A percentile compares a stretch with the other conserved stretches of the same genome.
These are phyloP conservation scores for Clarireedia monteithiana DNA, from an alignment of 2,329 filamentous ascomycete genomes.

Conservation along the genomic window DNA sequence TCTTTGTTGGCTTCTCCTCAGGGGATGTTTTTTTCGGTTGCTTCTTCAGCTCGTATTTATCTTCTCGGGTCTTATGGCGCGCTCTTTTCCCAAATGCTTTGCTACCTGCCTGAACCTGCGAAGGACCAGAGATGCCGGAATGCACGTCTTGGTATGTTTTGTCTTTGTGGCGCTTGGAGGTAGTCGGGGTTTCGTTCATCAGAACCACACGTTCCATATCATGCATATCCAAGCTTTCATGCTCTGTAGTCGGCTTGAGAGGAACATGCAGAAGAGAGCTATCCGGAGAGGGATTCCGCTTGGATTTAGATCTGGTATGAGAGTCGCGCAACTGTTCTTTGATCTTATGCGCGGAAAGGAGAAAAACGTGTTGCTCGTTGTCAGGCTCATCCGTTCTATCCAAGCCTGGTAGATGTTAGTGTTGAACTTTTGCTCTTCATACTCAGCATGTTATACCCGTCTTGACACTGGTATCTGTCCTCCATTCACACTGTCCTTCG, in stretches of 20 bases:
- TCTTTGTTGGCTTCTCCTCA: slow-evolving; percentile 16
- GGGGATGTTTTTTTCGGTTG: slow-evolving; percentile 19
- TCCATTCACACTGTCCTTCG: slow-evolving; percentile 3
- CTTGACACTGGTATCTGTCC: background rate
- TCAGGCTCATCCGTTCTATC: too few relatives aligned
- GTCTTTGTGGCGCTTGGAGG: slow-evolving; percentile 10
- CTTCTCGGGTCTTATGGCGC: slow-evolving; percentile 47
- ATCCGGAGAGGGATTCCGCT: slow-evolving; percentile 16
- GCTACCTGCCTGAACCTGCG: background rate
- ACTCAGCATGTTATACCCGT: background rate
- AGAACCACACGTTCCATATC: background rate
- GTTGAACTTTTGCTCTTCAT: too few relatives aligned
- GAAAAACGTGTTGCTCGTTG: too few relatives aligned
- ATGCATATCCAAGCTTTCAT: background rate
- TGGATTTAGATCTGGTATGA: background rate
- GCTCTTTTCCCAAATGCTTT: slow-evolving; percentile 37
- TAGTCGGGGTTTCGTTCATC: background rate
- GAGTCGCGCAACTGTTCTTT: background rate
- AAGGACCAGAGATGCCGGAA: background rate
- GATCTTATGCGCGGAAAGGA: background rate
- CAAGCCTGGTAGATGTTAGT: too few relatives aligned
- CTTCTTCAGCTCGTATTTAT: slow-evolving; percentile 44
- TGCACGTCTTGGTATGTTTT: slow-evolving; percentile 1
- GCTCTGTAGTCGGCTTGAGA: background rate
- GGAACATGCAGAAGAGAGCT: slow-evolving; percentile 20